These are phyloP conservation scores for Ophiostoma triangulosporum DNA, from an alignment of 2,329 filamentous ascomycete species.

Conservation along the genomic window DNA sequence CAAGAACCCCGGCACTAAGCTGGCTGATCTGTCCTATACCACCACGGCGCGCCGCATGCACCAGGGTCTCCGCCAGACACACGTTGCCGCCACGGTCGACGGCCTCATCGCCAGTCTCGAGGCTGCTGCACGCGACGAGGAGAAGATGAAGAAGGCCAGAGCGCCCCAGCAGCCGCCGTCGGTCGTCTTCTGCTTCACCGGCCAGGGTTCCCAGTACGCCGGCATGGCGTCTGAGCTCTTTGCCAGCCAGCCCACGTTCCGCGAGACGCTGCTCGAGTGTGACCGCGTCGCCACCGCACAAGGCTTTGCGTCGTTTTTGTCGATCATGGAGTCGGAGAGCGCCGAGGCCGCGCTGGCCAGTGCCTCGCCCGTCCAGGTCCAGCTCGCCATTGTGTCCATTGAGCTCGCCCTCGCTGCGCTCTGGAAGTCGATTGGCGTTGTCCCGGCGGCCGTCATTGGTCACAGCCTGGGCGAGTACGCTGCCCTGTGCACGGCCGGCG, in stretches of 20 bases:
- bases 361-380: constrained; percentile 36
- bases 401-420: constrained; percentile 44
- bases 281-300: constrained; percentile 35
- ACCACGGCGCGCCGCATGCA: constrained; percentile 53
- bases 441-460: constrained; percentile 42
- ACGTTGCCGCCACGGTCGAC: constrained; percentile 25
- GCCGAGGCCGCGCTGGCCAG: constrained; percentile 28
- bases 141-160: constrained; percentile 28
- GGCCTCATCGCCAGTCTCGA: not conserved
- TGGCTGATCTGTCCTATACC: constrained; percentile 50
- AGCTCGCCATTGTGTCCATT: constrained; percentile 40
- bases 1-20: constrained; percentile 33
- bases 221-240: constrained; percentile 39
- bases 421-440: constrained; percentile 43
- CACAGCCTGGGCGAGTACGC: constrained; percentile 63
- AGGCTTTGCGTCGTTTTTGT: constrained; percentile 42
- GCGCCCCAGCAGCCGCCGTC: constrained; percentile 29
- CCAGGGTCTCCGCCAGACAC: constrained; percentile 39
- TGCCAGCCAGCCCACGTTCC: constrained; percentile 32
- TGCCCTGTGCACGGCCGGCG: constrained; percentile 55
- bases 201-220: constrained; percentile 42
- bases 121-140: not conserved
- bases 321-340: constrained; percentile 28
- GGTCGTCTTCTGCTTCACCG: constrained; percentile 41
- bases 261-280: constrained; percentile 42